Evolutionary conservation across 305 asterid species (phyloP).

Genomic region (Solanum chacoense): DNA sequence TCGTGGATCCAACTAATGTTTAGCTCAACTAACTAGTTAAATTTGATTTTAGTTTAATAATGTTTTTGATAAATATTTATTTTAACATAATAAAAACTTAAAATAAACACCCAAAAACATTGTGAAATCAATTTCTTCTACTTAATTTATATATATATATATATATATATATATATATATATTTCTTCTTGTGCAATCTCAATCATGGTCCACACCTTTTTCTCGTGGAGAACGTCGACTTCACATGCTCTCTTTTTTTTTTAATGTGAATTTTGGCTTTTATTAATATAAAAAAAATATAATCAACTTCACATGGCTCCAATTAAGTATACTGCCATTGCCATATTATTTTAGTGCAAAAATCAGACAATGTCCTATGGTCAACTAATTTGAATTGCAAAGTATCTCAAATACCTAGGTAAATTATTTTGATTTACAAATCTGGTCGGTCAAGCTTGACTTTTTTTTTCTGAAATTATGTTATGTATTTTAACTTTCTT

Average conservation of each 20-base stretch:
- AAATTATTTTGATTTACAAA: background rate
- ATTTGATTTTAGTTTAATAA: background rate
- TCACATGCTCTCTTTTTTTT: background rate
- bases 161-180: background rate
- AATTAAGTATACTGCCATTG: background rate
- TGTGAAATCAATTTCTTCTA: background rate
- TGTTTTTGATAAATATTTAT: background rate
- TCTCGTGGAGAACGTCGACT: background rate
- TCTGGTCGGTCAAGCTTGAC: background rate
- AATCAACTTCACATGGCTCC: background rate
- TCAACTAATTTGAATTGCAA: background rate
- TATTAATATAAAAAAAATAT: background rate
- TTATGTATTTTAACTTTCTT: background rate
- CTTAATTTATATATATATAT: too few species aligned
- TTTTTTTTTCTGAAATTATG: background rate
- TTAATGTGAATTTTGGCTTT: background rate
- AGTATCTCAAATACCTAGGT: background rate
- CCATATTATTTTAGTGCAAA: background rate
- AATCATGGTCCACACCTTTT: background rate
- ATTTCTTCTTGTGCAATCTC: background rate
- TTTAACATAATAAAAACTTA: background rate
- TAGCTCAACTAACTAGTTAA: background rate
- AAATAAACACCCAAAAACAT: background rate
- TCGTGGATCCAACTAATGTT: background rate
- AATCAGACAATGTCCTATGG: background rate